Evolutionary conservation across 192 early-diverging fungal genomes (phyloP), one percentile per base, ranked within the genome.

Genomic region (Coemansia sp.): DNA sequence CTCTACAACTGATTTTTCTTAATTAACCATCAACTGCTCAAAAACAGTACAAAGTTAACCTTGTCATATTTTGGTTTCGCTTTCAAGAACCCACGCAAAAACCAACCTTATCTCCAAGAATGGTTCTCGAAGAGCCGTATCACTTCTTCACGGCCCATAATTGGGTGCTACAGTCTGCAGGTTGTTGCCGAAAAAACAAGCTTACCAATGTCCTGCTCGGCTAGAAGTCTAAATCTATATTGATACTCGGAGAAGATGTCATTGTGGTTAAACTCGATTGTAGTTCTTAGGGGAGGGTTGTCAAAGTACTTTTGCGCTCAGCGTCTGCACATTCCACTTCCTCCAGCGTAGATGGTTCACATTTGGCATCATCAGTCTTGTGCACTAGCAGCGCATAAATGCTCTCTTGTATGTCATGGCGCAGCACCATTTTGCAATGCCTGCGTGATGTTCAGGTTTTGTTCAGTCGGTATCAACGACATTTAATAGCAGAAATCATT

Each of bases 401-500:
- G 14, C 97, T 96, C 84, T 95, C 94, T 47, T 83, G 68, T 67
- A 99, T 94, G 70, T 99, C 28, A 6, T 30, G 28, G 28, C 2
- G 28, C 6, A 30, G 28, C 28, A 4, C 28, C 28, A 30, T 4
- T 30, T 30, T 2, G 28, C n/a, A 30, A 30, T 30, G 28, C 28
- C 28, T 30, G 28, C 28, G 3, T 30, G 28, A 30, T 30, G 28
- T 30, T 30, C 28, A 30, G 28, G 3, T 30, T 30, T 2, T 4
- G 28, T n/a, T n/a, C n/a, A n/a, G n/a, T n/a, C n/a, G n/a, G n/a
- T n/a, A n/a, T n/a, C n/a, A n/a, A n/a, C n/a, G n/a, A n/a, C n/a
- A n/a, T n/a, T n/a, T n/a, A n/a, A n/a, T n/a, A n/a, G n/a, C 1
- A 44, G 14, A 14, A 14, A 44, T 16, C 38, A 44, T 16, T 10